phyloP scores from a whole-genome alignment of 2,329 filamentous ascomycete genomes.

The Pseudovirgaria hyperparasitica region DNA sequence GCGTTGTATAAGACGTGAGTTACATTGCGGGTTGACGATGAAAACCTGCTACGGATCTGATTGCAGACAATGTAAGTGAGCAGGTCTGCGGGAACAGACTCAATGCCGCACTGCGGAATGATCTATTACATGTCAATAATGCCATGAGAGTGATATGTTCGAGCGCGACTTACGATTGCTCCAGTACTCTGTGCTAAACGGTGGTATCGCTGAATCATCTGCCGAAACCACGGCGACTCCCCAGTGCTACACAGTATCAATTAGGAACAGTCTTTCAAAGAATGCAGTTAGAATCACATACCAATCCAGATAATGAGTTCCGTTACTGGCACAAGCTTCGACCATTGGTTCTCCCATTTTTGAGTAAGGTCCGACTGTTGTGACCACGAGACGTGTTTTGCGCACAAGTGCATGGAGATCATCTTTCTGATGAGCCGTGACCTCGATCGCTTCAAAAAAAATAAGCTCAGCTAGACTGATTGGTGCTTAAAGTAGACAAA shows the following conservation, averaged over 20 bases:
- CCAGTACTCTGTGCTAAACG: slow-evolving; percentile 44
- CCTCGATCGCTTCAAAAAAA: slow-evolving; percentile 24
- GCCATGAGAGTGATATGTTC: slow-evolving; percentile 1
- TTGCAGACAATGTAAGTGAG: slow-evolving; percentile 40
- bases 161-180: slow-evolving; percentile 38
- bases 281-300: slow-evolving; percentile 16
- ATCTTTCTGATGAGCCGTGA: slow-evolving; percentile 29
- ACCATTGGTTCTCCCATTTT: slow-evolving; percentile 52
- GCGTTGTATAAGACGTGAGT: slow-evolving; percentile 41
- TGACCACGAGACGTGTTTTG: slow-evolving; percentile 47
- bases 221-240: slow-evolving; percentile 50
- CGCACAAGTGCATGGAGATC: slow-evolving; percentile 39
- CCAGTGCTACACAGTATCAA: slow-evolving; percentile 34
- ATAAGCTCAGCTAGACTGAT: too few species aligned
- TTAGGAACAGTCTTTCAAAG: slow-evolving; percentile 4
- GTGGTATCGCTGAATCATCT: slow-evolving; percentile 50
- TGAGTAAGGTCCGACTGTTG: slow-evolving; percentile 51
- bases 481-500: slow-evolving; percentile 21
- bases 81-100: slow-evolving; percentile 49
- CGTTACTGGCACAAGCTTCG: slow-evolving; percentile 49
- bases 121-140: slow-evolving; percentile 24
- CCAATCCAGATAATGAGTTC: slow-evolving; percentile 56
- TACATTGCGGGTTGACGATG: slow-evolving; percentile 37
- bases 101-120: slow-evolving; percentile 47
- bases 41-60: slow-evolving; percentile 38